Percentiles rank a stretch among this genome's conserved stretches.
phyloP scores from a whole-genome alignment of 2,329 filamentous ascomycete species.

The Neophaeococcomyces mojaviensis region DNA sequence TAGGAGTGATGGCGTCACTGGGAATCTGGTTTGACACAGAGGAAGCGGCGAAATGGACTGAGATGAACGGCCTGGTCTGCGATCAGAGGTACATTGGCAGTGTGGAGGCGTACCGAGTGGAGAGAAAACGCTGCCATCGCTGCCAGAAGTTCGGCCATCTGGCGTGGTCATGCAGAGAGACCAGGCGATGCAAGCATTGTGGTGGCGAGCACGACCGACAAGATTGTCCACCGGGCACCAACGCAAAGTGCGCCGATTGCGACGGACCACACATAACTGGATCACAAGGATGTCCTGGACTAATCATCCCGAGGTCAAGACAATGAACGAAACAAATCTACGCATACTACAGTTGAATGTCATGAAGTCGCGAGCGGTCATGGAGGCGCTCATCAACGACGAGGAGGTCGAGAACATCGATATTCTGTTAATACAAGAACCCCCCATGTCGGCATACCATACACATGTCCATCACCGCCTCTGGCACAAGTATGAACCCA shows the following conservation, averaged over 20 bases:
- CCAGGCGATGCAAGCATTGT: slow-evolving; percentile 19
- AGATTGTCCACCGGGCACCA: slow-evolving; percentile 17
- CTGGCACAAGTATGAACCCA: slow-evolving; percentile 23
- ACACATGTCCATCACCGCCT: slow-evolving; percentile 24
- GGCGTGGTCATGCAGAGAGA: slow-evolving; percentile 23
- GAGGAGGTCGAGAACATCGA: slow-evolving; percentile 19
- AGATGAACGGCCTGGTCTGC: slow-evolving; percentile 16
- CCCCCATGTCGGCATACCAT: slow-evolving; percentile 17
- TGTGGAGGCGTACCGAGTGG: slow-evolving; percentile 16
- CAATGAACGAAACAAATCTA: slow-evolving; percentile 13
- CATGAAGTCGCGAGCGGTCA: slow-evolving; percentile 21
- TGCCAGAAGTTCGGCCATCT: slow-evolving; percentile 24
- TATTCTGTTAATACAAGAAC: slow-evolving; percentile 20
- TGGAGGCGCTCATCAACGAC: slow-evolving; percentile 27
- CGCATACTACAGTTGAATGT: slow-evolving; percentile 21
- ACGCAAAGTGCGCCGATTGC: slow-evolving; percentile 18
- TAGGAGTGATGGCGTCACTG: slow-evolving; percentile 21
- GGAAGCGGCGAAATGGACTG: slow-evolving; percentile 22
- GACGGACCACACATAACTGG: slow-evolving; percentile 8
- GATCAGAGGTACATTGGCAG: slow-evolving; percentile 20
- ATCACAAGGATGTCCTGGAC: neutral
- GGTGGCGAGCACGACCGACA: slow-evolving; percentile 17
- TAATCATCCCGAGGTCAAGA: neutral
- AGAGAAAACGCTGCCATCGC: slow-evolving; percentile 19
- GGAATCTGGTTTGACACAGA: slow-evolving; percentile 24